A percentile compares a stretch with the other conserved stretches of the same genome.
Conservation (phyloP, 2,329 filamentous ascomycete species). For the Aspergillus pseudonomiae region DNA sequence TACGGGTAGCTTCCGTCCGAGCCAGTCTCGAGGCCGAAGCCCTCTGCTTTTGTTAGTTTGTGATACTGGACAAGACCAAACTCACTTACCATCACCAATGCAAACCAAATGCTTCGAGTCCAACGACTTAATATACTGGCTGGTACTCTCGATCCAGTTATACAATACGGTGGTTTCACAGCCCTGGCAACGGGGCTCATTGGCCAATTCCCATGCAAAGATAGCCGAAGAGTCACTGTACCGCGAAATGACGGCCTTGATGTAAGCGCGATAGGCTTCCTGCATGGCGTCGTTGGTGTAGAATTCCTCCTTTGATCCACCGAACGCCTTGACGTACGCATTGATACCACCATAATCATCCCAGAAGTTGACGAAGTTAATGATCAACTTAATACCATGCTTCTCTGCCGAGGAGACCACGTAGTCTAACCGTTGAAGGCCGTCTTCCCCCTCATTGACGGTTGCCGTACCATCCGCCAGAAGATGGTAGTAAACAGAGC, state of each 20-base stretch:
- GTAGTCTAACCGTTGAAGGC: constrained; percentile 66
- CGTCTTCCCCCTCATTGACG: constrained; percentile 66
- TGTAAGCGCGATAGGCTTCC: constrained; percentile 64
- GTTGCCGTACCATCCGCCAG: constrained; percentile 42
- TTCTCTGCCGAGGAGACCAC: constrained; percentile 64
- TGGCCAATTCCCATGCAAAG: constrained; percentile 70
- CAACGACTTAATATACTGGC: constrained; percentile 65
- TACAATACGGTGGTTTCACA: constrained; percentile 62
- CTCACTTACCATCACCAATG: constrained; percentile 54
- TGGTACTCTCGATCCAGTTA: constrained; percentile 62
- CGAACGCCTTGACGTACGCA: constrained; percentile 60
- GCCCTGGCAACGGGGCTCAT: constrained; percentile 66
- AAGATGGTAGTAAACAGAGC: constrained; percentile 51
- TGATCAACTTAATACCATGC: constrained; percentile 65
- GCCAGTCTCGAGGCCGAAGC: constrained; percentile 52
- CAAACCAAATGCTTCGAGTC: constrained; percentile 65
- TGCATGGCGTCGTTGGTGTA: constrained; percentile 60
- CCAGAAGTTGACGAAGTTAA: constrained; percentile 66
- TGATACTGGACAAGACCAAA: neutral
- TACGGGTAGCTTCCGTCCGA: constrained; percentile 60
- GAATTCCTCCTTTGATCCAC: constrained; percentile 56
- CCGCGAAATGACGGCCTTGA: constrained; percentile 60
- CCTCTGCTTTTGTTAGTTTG: constrained; percentile 46
- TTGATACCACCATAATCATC: constrained; percentile 67
- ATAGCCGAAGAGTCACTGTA: constrained; percentile 63